A percentile compares a stretch with the other conserved stretches of the same genome.
phyloP scores from a whole-genome alignment of 2,329 filamentous ascomycete genomes.

The Aciculosporium take region DNA sequence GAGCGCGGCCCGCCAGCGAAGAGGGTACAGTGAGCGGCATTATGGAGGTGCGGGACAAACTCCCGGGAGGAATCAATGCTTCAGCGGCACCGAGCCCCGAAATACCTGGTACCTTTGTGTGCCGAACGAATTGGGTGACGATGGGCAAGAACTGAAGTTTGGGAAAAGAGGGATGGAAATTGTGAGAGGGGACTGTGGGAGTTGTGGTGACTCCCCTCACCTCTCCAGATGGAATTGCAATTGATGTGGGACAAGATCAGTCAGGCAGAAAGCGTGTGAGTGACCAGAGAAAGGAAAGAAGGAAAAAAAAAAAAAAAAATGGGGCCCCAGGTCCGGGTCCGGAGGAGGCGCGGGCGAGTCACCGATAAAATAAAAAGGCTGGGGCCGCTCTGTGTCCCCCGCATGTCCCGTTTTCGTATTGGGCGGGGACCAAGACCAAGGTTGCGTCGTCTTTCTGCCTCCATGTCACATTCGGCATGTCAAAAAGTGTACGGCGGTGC shows the following conservation, averaged over 20 bases:
- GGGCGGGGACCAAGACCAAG: too few relatives aligned
- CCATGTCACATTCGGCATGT: too few relatives aligned
- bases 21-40: conserved; percentile 26
- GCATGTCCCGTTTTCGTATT: too few relatives aligned
- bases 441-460: too few relatives aligned
- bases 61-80: conserved; percentile 21
- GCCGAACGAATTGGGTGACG: conserved; percentile 16
- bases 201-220: conserved; percentile 16
- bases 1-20: conserved; percentile 40
- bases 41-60: conserved; percentile 15
- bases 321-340: conserved; percentile 1
- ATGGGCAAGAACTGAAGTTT: conserved; percentile 8
- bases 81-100: conserved; percentile 21
- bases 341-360: conserved; percentile 6
- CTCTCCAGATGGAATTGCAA: conserved; percentile 9
- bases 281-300: too few relatives aligned
- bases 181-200: conserved; percentile 6
- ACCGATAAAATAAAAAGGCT: conserved; percentile 7
- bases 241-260: conserved; percentile 6
- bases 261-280: neutral
- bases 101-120: conserved; percentile 18
- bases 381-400: neutral
- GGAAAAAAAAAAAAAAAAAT: conserved; percentile 12
- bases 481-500: too few relatives aligned
- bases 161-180: neutral